These are phyloP conservation scores for Penicillium janthinellum DNA, from an alignment of 2,329 filamentous ascomycete species.

Conservation along the genomic window DNA sequence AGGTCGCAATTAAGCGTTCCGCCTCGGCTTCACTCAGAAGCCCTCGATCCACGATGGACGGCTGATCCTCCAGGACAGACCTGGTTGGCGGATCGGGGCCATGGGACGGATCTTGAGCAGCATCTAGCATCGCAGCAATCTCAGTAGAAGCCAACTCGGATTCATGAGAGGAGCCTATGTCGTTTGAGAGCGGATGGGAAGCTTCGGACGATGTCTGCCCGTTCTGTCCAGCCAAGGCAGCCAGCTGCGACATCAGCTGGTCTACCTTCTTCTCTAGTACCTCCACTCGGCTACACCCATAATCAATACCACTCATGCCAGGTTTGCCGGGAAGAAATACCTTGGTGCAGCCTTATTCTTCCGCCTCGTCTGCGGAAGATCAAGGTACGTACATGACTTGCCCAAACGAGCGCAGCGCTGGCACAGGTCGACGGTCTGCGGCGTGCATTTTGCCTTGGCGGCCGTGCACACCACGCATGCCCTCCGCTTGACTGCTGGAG, in stretches of 20 bases:
- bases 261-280: background rate
- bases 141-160: background rate
- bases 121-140: background rate
- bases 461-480: background rate
- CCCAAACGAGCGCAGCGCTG: slow-evolving; percentile 29
- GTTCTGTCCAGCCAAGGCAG: background rate
- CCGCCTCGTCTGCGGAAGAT: slow-evolving; percentile 30
- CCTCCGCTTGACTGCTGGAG: background rate
- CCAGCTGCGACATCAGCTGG: background rate
- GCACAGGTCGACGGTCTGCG: slow-evolving; percentile 15
- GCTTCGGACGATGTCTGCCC: background rate
- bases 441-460: background rate
- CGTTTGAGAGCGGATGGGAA: background rate
- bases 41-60: background rate
- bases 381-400: slow-evolving; percentile 30
- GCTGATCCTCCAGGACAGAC: background rate
- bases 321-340: background rate
- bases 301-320: background rate
- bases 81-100: background rate
- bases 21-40: background rate
- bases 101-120: background rate
- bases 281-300: background rate
- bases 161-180: background rate
- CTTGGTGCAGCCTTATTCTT: slow-evolving; percentile 19
- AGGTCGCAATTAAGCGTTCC: background rate